Percentiles rank a stretch among this genome's conserved stretches.
phyloP scores from a whole-genome alignment of 2,329 filamentous ascomycete species.

The Emmonsiellopsis sp. region DNA sequence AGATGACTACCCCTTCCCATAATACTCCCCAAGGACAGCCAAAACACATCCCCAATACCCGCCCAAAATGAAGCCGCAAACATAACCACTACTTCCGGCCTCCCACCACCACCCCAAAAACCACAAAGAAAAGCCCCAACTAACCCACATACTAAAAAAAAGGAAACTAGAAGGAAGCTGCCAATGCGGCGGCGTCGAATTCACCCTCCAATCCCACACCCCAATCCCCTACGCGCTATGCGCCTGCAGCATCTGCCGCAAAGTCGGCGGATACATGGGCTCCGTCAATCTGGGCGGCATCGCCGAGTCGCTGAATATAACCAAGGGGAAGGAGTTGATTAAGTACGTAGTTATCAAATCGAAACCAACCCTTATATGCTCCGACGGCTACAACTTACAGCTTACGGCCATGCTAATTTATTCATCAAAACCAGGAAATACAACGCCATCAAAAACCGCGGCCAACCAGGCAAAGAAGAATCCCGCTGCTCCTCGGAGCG shows the following conservation, averaged over 20 bases:
- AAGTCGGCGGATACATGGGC: slow-evolving; percentile 37
- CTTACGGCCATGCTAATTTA: too few relatives aligned
- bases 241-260: slow-evolving; percentile 41
- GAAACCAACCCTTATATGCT: too few relatives aligned
- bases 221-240: slow-evolving; percentile 42
- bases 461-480: slow-evolving; percentile 24
- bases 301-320: slow-evolving; percentile 32
- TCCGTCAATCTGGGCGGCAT: slow-evolving; percentile 39
- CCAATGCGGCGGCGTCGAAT: slow-evolving; percentile 40
- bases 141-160: slow-evolving; percentile 1
- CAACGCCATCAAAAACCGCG: slow-evolving; percentile 34
- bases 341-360: slow-evolving; percentile 24
- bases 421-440: slow-evolving; percentile 30
- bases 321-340: slow-evolving; percentile 34
- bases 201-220: slow-evolving; percentile 36
- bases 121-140: background rate
- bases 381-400: too few relatives aligned
- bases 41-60: background rate
- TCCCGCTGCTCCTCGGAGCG: slow-evolving; percentile 33
- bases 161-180: slow-evolving; percentile 41
- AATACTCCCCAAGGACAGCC: background rate
- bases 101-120: too few relatives aligned
- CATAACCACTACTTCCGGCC: background rate
- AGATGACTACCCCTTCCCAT: background rate
- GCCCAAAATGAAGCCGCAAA: background rate